Conservation (phyloP, 2,329 filamentous ascomycete species). For the Myriangium duriaei region DNA sequence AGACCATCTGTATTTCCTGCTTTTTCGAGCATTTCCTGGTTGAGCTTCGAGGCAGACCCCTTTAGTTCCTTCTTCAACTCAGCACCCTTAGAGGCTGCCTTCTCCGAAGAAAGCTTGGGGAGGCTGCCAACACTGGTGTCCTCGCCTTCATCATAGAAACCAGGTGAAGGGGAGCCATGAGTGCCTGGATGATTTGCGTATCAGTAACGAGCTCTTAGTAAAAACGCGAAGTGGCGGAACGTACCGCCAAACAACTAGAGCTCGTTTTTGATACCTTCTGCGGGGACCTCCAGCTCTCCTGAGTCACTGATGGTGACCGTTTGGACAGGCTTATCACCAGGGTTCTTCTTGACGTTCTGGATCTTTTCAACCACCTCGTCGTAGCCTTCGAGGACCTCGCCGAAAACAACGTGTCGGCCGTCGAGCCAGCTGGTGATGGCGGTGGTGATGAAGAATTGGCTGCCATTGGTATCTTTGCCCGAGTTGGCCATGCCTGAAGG, state of each 20-base stretch:
- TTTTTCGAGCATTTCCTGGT: conserved; percentile 13
- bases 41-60: conserved; percentile 12
- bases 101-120: conserved; percentile 6
- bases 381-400: conserved; percentile 77
- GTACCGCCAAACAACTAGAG: conserved; percentile 46
- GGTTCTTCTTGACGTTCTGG: conserved; percentile 53
- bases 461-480: conserved; percentile 75
- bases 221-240: conserved; percentile 14
- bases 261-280: conserved; percentile 88
- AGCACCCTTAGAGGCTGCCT: conserved; percentile 8
- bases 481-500: conserved; percentile 66
- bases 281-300: conserved; percentile 69
- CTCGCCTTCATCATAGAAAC: conserved; percentile 10
- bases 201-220: conserved; percentile 6
- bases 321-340: conserved; percentile 56
- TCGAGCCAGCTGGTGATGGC: conserved; percentile 72
- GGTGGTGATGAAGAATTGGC: conserved; percentile 86
- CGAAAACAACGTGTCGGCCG: conserved; percentile 75
- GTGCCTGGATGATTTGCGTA: conserved; percentile 23
- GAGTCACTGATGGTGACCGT: conserved; percentile 68
- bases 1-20: conserved; percentile 23
- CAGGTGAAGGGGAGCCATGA: conserved; percentile 21
- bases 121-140: not conserved
- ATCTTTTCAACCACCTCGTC: conserved; percentile 65
- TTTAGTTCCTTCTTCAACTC: conserved; percentile 15